phyloP scores from a whole-genome alignment of 768 basidiomycete genomes.

The Hydnum rufescens region DNA sequence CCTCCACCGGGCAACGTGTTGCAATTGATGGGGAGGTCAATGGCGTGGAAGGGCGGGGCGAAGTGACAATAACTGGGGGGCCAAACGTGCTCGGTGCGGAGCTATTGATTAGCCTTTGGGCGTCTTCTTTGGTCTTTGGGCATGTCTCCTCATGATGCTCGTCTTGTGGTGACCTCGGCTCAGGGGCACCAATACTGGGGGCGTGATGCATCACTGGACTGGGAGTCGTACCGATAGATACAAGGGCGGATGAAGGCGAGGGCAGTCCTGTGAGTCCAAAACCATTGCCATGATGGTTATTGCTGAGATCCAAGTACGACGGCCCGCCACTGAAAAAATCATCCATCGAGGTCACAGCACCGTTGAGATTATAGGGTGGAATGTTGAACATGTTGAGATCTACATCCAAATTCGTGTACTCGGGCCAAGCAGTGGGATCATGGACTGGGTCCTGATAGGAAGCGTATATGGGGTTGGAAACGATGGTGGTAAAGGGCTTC shows the following conservation, averaged over 20 bases:
- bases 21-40: not conserved
- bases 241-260: not conserved
- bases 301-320: too few species aligned
- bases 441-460: slow-evolving; percentile 37
- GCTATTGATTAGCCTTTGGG: slow-evolving; percentile 28
- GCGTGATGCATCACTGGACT: too few species aligned
- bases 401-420: not conserved
- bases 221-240: too few species aligned
- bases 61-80: slow-evolving; percentile 17
- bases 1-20: slow-evolving; percentile 24
- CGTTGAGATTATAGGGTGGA: not conserved
- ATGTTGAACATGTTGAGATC: slow-evolving; percentile 3
- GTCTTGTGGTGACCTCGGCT: too few species aligned
- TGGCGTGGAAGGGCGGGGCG: not conserved
- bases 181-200: too few species aligned
- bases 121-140: slow-evolving; percentile 36
- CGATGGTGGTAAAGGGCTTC: slow-evolving; percentile 52
- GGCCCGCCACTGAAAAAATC: not conserved
- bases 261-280: not conserved
- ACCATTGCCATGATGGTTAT: not conserved
- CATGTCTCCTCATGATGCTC: slow-evolving; percentile 14
- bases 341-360: not conserved
- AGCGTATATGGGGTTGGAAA: slow-evolving; percentile 68
- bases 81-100: slow-evolving; percentile 21
- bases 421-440: slow-evolving; percentile 8